Evolutionary conservation across 1,139 yeast genomes (phyloP).

Genomic region (Lodderomyces parapsilosis): DNA sequence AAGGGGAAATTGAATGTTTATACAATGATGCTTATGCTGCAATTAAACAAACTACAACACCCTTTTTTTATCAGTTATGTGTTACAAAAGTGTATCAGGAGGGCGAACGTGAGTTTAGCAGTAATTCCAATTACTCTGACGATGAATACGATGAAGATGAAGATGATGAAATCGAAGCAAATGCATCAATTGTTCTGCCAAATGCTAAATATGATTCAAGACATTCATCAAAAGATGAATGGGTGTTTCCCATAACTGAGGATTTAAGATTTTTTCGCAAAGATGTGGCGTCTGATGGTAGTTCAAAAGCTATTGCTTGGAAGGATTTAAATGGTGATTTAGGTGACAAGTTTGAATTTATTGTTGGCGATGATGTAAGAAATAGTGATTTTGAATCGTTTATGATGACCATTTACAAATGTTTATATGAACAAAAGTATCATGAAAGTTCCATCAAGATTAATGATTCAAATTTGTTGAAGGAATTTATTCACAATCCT

Average conservation of each 20-base stretch:
- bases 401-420: constrained; percentile 59
- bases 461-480: constrained; percentile 42
- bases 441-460: constrained; percentile 52
- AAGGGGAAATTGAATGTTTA: constrained; percentile 83
- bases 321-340: constrained; percentile 76
- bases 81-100: constrained; percentile 69
- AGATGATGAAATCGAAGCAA: constrained; percentile 43
- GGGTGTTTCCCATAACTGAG: constrained; percentile 66
- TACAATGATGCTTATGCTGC: constrained; percentile 76
- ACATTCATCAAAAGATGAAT: constrained; percentile 50
- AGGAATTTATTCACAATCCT: constrained; percentile 52
- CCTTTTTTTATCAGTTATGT: constrained; percentile 68
- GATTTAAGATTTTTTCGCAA: constrained; percentile 51
- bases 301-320: constrained; percentile 65
- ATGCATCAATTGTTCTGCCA: constrained; percentile 5
- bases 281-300: constrained; percentile 19
- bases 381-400: constrained; percentile 61
- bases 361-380: constrained; percentile 64
- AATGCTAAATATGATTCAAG: constrained; percentile 6
- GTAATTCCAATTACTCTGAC: constrained; percentile 32
- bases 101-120: constrained; percentile 51
- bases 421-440: constrained; percentile 78
- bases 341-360: constrained; percentile 85
- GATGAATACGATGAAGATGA: constrained; percentile 60
- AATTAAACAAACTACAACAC: constrained; percentile 66